A percentile compares a stretch with the other conserved stretches of the same genome.
These are phyloP conservation scores for Leptodontidium sp. DNA, from an alignment of 2,329 filamentous ascomycete species.

Conservation along the genomic window DNA sequence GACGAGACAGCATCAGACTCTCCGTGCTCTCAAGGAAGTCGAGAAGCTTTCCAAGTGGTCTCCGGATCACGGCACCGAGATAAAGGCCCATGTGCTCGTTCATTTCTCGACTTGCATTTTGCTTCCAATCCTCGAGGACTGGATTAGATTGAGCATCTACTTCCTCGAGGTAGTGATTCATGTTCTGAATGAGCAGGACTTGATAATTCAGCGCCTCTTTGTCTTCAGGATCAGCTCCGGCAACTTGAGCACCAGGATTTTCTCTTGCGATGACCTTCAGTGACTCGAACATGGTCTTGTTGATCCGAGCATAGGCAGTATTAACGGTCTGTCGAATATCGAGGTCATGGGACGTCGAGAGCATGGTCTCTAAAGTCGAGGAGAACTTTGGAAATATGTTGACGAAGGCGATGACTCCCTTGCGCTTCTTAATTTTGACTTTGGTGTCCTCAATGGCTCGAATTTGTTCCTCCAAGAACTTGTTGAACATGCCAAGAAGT, in stretches of 20 bases:
- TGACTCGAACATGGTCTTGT: constrained; percentile 96
- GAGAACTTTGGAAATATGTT: constrained; percentile 90
- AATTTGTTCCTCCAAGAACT: constrained; percentile 94
- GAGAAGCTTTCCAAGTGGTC: constrained; percentile 88
- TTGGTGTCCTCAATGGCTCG: constrained; percentile 97
- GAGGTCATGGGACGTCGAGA: constrained; percentile 66
- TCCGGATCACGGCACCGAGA: constrained; percentile 84
- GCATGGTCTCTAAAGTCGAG: constrained; percentile 84
- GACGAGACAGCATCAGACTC: constrained; percentile 66
- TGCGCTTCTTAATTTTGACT: constrained; percentile 98
- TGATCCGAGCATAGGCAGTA: constrained; percentile 85
- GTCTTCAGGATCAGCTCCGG: constrained; percentile 75
- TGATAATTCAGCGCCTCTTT: constrained; percentile 98
- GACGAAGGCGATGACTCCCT: constrained; percentile 95
- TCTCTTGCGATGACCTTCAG: constrained; percentile 90
- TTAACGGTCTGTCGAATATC: constrained; percentile 83
- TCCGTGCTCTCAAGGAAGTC: constrained; percentile 94
- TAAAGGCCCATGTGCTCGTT: constrained; percentile 89
- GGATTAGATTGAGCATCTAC: constrained; percentile 78
- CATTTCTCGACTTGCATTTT: constrained; percentile 79
- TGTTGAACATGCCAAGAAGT: constrained; percentile 79
- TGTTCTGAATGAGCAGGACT: constrained; percentile 97
- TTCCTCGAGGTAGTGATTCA: constrained; percentile 97
- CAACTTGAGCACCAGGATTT: constrained; percentile 61
- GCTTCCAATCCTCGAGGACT: constrained; percentile 83